Evolutionary conservation across 768 basidiomycete genomes (phyloP), one percentile per base, ranked within the genome.

Genomic region (Pilatotrama ljubarskyi): DNA sequence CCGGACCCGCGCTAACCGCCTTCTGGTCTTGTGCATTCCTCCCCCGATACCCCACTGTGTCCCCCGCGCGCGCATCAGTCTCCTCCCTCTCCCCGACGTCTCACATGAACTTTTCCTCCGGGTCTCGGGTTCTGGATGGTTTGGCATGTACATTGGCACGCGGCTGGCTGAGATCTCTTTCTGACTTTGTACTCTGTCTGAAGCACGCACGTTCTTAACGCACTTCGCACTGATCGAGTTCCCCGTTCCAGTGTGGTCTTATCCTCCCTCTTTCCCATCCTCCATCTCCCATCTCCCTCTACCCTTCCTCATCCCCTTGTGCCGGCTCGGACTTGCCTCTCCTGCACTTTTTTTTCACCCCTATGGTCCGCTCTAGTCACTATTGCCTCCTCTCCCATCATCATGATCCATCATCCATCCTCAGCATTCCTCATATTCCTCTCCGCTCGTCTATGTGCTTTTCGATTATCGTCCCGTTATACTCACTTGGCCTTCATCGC

Each of bases 121-220:
- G 29, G 29, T 32, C 29, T 32, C 29, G 29, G 29, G 29, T 32
- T 32, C 10, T 10, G 29, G 5, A 32, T n/a, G n/a, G n/a, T 32
- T 32, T 10, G 29, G 29, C 4, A 5, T 32, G 29, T 32, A 10
- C 29, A 32, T 10, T 10, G 29, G 29, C 29, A 10, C 5, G 32
- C 26, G n/a, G 29, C 42, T 43, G n/a, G 42, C 42, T 22, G 42
- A 43, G 29, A 32, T 32, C 2, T n/a, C 25, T 11, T 51, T 22
- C 26, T n/a, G 15, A 11, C 32, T 37, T 8, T 20, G 29, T 14
- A 20, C 32, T 36, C 25, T 36, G 48, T 51, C 20, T 24, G 49
- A 51, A 51, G 49, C 36, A 37, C 49, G 49, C 36, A 51, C 49
- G 49, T 51, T 51, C 36, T 37, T 51, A 18, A 37, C 36, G 49